Evolutionary conservation across 2,329 filamentous ascomycete species (phyloP).

Genomic region (Fusarium dimerum): DNA sequence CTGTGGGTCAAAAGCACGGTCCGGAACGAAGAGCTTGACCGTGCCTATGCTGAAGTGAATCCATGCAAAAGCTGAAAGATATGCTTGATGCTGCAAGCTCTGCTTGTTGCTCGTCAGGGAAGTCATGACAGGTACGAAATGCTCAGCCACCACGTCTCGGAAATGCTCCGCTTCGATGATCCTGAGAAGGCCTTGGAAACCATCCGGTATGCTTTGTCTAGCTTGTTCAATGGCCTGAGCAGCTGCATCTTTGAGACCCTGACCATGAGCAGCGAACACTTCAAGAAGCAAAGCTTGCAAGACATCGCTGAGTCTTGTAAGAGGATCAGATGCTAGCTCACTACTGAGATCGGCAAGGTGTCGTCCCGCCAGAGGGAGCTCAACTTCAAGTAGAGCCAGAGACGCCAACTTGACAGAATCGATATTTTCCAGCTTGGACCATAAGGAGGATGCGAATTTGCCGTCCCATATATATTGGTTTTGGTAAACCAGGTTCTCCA

Average conservation of each 20-base stretch:
- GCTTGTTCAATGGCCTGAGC: conserved; percentile 29
- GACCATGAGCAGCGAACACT: conserved; percentile 42
- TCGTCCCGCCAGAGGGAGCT: conserved; percentile 62
- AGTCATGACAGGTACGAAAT: conserved; percentile 49
- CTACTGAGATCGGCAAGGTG: conserved; percentile 52
- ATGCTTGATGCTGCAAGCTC: conserved; percentile 20
- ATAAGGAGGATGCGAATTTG: conserved; percentile 45
- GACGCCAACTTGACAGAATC: conserved; percentile 58
- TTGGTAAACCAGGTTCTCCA: conserved; percentile 49
- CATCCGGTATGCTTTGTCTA: conserved; percentile 5
- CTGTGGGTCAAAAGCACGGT: conserved; percentile 82
- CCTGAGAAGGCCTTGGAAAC: conserved; percentile 26
- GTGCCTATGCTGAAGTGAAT: conserved; percentile 73
- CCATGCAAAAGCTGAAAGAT: conserved; percentile 62
- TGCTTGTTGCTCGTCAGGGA: conserved; percentile 39
- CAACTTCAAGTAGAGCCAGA: conserved; percentile 63
- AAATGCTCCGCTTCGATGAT: conserved; percentile 39
- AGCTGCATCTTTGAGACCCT: conserved; percentile 31
- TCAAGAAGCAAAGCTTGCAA: conserved; percentile 49
- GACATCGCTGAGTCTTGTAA: conserved; percentile 48
- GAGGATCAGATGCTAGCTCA: conserved; percentile 51
- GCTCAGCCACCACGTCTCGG: conserved; percentile 37
- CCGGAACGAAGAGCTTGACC: conserved; percentile 80
- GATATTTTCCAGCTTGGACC: conserved; percentile 55
- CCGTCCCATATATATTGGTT: conserved; percentile 43